phyloP scores from a whole-genome alignment of 257 asterid species.

The Parsonsia alboflavescens region DNA sequence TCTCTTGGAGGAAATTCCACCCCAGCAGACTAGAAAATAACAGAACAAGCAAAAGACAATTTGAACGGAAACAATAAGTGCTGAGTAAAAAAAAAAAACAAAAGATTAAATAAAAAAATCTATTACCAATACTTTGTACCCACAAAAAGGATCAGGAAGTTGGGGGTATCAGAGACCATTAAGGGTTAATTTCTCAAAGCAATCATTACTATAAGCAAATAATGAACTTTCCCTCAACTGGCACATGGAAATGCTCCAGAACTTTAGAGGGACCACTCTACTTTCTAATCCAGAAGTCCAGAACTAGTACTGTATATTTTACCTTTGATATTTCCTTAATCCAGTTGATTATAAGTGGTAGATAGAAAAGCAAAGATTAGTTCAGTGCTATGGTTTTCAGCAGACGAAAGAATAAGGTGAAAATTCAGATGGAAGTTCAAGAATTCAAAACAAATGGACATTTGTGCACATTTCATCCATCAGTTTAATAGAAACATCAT shows the following conservation, averaged over 20 bases:
- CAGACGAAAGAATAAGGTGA: neutral
- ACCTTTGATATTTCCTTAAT: neutral
- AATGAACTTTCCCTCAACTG: neutral
- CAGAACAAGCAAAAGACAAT: constrained; percentile 4
- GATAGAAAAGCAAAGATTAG: neutral
- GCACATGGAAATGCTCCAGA: neutral
- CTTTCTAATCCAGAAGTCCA: neutral
- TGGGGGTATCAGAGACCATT: neutral
- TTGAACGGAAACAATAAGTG: neutral
- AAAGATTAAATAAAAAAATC: neutral
- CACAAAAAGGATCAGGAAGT: neutral
- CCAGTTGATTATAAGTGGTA: neutral
- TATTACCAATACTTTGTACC: neutral
- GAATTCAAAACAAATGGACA: neutral
- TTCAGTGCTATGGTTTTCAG: neutral
- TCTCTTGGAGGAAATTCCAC: constrained; percentile 91
- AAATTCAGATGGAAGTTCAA: neutral
- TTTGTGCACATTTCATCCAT: neutral
- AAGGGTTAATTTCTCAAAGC: neutral
- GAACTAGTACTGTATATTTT: neutral
- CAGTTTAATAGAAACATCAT: neutral
- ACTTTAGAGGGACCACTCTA: neutral
- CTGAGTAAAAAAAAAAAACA: neutral
- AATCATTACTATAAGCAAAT: neutral
- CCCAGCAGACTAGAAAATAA: constrained; percentile 63